A percentile compares a stretch with the other conserved stretches of the same genome.
Conservation (phyloP, 495 filamentous ascomycete genomes). For the Penicillium salamii region DNA sequence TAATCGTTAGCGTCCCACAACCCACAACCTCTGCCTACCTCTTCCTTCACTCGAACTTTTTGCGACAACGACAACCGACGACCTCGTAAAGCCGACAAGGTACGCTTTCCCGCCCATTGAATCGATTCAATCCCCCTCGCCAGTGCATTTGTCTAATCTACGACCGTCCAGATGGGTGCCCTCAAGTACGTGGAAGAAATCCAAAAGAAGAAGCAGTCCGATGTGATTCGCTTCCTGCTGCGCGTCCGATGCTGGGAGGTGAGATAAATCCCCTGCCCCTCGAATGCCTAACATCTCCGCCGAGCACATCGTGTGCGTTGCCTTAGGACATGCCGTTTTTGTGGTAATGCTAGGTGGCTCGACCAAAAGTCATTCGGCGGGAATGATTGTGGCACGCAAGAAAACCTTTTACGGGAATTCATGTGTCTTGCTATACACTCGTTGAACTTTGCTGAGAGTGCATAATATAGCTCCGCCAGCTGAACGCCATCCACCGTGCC, state of each 20-base stretch:
- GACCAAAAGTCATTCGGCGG: constrained; percentile 38
- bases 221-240: constrained; percentile 98
- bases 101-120: constrained; percentile 24
- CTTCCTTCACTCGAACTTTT: constrained; percentile 39
- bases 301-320: constrained; percentile 43
- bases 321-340: constrained; percentile 38
- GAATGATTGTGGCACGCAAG: constrained; percentile 48
- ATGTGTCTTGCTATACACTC: constrained; percentile 91
- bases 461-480: constrained; percentile 98
- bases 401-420: constrained; percentile 25
- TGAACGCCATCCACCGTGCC: constrained; percentile 98
- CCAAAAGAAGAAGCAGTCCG: constrained; percentile 99
- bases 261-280: constrained; percentile 58
- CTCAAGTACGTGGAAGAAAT: constrained; percentile 99
- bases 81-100: constrained; percentile 51
- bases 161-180: constrained; percentile 69
- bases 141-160: constrained; percentile 10
- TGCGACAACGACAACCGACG: constrained; percentile 50
- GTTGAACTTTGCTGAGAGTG: constrained; percentile 99
- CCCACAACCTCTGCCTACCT: constrained; percentile 39
- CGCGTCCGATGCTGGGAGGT: constrained; percentile 99
- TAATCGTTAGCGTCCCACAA: constrained; percentile 51
- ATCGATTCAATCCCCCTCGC: background rate
- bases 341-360: constrained; percentile 37
- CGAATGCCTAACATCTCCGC: constrained; percentile 49